phyloP scores from a whole-genome alignment of 1,284 basidiomycete species.

The Vanrija sp. region DNA sequence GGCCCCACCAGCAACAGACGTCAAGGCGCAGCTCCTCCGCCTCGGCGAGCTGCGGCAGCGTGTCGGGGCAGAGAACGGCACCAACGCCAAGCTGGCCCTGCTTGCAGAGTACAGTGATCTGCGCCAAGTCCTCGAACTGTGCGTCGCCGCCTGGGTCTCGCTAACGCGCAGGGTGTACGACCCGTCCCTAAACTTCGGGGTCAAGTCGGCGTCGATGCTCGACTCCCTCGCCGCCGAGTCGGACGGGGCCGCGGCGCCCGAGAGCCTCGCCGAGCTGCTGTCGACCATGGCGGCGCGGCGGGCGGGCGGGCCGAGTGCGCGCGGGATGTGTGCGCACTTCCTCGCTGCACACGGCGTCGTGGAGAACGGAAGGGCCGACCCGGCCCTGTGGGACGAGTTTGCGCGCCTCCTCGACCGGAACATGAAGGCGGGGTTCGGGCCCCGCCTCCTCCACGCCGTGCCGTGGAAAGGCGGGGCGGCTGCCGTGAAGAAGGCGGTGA shows the following conservation, averaged over 20 bases:
- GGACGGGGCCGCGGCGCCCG: neutral
- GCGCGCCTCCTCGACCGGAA: constrained; percentile 35
- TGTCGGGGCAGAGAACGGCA: constrained; percentile 24
- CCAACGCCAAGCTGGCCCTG: constrained; percentile 24
- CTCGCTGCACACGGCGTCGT: no score
- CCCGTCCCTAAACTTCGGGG: constrained; percentile 19
- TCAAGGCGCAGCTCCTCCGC: constrained; percentile 13
- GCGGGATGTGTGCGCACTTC: neutral
- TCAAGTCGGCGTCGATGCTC: constrained; percentile 9
- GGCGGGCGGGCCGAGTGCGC: no score
- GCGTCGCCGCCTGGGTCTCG: constrained; percentile 6
- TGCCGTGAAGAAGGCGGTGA: no score
- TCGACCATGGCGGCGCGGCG: no score
- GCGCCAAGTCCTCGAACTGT: constrained; percentile 34
- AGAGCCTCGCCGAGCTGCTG: no score
- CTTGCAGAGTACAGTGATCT: constrained; percentile 36
- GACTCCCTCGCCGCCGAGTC: constrained; percentile 3
- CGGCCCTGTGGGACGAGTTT: constrained; percentile 24
- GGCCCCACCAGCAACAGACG: no score
- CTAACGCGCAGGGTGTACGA: constrained; percentile 24
- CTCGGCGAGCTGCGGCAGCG: constrained; percentile 24
- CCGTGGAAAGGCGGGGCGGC: constrained; percentile 16
- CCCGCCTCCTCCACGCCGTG: constrained; percentile 23
- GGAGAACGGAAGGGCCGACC: neutral
- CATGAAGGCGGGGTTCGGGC: constrained; percentile 35